Evolutionary conservation across 768 basidiomycete genomes (phyloP).

Genomic region (Mycena rebaudengoi): DNA sequence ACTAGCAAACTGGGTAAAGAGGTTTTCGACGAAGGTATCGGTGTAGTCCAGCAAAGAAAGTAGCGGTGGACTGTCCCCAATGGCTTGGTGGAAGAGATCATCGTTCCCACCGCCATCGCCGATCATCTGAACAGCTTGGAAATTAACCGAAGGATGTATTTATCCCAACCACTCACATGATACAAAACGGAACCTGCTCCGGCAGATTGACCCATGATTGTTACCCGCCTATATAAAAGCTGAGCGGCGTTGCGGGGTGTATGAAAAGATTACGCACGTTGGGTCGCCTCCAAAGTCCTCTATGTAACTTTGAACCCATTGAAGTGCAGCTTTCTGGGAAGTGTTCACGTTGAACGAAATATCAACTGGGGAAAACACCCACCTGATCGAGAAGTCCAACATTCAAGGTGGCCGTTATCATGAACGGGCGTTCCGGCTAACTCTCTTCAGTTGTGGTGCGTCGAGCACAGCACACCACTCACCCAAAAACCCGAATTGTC

Average conservation of each 20-base stretch:
- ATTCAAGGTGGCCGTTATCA: slow-evolving; percentile 44
- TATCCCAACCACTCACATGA: slow-evolving; percentile 41
- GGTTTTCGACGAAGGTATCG: slow-evolving; percentile 41
- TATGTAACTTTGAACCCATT: slow-evolving; percentile 51
- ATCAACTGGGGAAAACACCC: neutral
- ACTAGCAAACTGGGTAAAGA: slow-evolving; percentile 44
- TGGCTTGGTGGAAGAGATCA: slow-evolving; percentile 50
- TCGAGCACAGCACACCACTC: neutral
- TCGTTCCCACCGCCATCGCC: slow-evolving; percentile 46
- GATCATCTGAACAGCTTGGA: slow-evolving; percentile 40
- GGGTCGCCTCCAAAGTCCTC: slow-evolving; percentile 47
- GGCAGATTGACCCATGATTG: slow-evolving; percentile 55
- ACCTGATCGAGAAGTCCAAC: slow-evolving; percentile 53
- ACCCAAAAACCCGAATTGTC: slow-evolving; percentile 53
- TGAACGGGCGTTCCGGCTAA: slow-evolving; percentile 43
- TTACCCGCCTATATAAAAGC: slow-evolving; percentile 42
- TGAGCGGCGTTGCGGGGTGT: neutral
- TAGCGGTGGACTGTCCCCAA: slow-evolving; percentile 54
- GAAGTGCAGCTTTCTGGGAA: slow-evolving; percentile 43
- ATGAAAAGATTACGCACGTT: slow-evolving; percentile 29
- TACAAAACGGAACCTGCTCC: slow-evolving; percentile 55
- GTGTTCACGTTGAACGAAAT: neutral
- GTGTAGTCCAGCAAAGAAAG: slow-evolving; percentile 44
- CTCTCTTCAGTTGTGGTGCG: neutral
- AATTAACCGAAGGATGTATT: too few relatives aligned